These are phyloP conservation scores for Botrytis fragariae DNA, from an alignment of 2,329 filamentous ascomycete species.

Conservation along the genomic window DNA sequence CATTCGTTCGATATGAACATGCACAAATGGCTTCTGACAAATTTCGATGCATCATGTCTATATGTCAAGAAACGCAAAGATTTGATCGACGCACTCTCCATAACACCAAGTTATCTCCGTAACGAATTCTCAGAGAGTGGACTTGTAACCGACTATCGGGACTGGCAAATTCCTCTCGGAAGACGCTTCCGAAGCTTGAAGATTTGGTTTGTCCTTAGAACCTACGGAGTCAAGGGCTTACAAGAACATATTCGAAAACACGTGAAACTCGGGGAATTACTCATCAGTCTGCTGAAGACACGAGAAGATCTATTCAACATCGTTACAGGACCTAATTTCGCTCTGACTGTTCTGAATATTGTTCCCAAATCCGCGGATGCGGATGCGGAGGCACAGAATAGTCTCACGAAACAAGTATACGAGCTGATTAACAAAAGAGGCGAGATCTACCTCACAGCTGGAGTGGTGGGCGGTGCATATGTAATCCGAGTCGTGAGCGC, in stretches of 20 bases:
- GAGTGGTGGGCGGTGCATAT: constrained; percentile 68
- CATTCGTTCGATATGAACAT: constrained; percentile 94
- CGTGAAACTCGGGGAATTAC: constrained; percentile 66
- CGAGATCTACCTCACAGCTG: constrained; percentile 79
- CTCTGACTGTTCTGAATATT: constrained; percentile 72
- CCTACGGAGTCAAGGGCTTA: constrained; percentile 75
- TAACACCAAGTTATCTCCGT: constrained; percentile 77
- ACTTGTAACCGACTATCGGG: constrained; percentile 88
- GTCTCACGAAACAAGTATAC: constrained; percentile 70
- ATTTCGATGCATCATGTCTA: constrained; percentile 82
- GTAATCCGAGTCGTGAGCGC: constrained; percentile 80
- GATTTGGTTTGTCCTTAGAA: constrained; percentile 90
- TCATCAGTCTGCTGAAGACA: constrained; percentile 57
- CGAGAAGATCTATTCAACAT: constrained; percentile 72
- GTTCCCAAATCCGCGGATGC: constrained; percentile 42
- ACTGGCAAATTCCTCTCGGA: constrained; percentile 95
- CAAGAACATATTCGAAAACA: constrained; percentile 69
- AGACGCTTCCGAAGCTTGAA: constrained; percentile 85
- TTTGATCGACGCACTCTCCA: constrained; percentile 75
- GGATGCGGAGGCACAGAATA: constrained; percentile 61
- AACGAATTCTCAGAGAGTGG: constrained; percentile 80
- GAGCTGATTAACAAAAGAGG: constrained; percentile 70
- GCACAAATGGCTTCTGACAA: constrained; percentile 96
- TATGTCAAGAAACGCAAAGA: constrained; percentile 73
- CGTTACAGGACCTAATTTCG: constrained; percentile 71